A percentile compares a stretch with the other conserved stretches of the same genome.
phyloP scores from a whole-genome alignment of 495 filamentous ascomycete species.

The Tetracladium setigerum region DNA sequence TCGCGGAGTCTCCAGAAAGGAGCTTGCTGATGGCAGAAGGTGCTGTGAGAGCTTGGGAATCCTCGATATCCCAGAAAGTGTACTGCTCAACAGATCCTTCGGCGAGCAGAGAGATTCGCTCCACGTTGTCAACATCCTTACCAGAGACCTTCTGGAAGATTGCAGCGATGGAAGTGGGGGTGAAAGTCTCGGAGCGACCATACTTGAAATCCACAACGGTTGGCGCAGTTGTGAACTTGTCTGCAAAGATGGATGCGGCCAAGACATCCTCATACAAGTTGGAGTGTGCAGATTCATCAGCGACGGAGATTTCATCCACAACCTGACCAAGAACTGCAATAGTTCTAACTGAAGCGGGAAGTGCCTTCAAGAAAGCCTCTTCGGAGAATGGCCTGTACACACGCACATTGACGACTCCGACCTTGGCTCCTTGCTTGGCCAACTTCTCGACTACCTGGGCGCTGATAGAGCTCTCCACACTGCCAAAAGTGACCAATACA shows the following conservation, averaged over 20 bases:
- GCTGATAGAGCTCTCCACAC: constrained; percentile 77
- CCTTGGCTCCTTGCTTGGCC: constrained; percentile 58
- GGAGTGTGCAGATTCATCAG: constrained; percentile 68
- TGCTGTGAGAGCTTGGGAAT: constrained; percentile 56
- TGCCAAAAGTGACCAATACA: constrained; percentile 88
- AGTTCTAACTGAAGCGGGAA: constrained; percentile 66
- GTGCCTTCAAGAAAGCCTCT: constrained; percentile 74
- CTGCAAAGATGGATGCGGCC: constrained; percentile 71
- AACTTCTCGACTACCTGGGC: constrained; percentile 73
- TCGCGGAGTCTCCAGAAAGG: constrained; percentile 64
- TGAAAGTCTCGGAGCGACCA: constrained; percentile 69
- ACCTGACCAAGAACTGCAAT: constrained; percentile 65
- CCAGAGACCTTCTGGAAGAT: constrained; percentile 54
- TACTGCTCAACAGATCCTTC: constrained; percentile 61
- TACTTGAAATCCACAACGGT: constrained; percentile 81
- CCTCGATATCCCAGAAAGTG: constrained; percentile 88
- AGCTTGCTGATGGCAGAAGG: constrained; percentile 61
- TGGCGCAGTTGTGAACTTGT: constrained; percentile 50
- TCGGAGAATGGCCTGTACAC: constrained; percentile 93
- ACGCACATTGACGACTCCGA: constrained; percentile 85
- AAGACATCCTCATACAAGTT: constrained; percentile 84
- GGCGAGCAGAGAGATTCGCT: constrained; percentile 40
- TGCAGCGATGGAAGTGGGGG: constrained; percentile 65
- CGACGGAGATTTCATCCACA: constrained; percentile 39
- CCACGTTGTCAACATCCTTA: constrained; percentile 39